Conservation (phyloP, 2,329 filamentous ascomycete genomes). For the Arthrocladium fulminans region DNA sequence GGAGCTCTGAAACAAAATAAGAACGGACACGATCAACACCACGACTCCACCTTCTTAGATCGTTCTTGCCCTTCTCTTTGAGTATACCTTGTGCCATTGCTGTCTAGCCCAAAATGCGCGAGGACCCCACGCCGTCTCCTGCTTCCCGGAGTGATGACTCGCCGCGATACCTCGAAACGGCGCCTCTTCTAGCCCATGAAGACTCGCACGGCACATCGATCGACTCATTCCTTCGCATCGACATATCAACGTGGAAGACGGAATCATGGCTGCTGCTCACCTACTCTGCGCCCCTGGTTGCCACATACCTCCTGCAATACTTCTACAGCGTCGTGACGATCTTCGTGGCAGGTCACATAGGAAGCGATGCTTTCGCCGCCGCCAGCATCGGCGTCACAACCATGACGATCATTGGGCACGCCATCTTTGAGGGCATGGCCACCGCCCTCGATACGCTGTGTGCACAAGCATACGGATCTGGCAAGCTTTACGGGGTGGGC, state of each 20-base stretch:
- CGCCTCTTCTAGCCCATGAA: neutral
- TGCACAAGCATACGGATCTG: slow-evolving; percentile 74
- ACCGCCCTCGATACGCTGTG: slow-evolving; percentile 77
- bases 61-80: too few relatives aligned
- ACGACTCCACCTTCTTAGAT: too few relatives aligned
- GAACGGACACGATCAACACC: too few relatives aligned
- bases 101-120: too few relatives aligned
- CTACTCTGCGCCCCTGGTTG: slow-evolving; percentile 45
- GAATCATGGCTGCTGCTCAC: slow-evolving; percentile 10
- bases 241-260: slow-evolving; percentile 10
- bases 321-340: slow-evolving; percentile 61
- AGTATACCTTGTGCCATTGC: too few relatives aligned
- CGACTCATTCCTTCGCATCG: neutral
- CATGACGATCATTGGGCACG: slow-evolving; percentile 59
- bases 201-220: neutral
- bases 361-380: slow-evolving; percentile 52
- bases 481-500: slow-evolving; percentile 69
- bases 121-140: too few relatives aligned
- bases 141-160: too few relatives aligned
- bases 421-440: slow-evolving; percentile 62
- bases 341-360: slow-evolving; percentile 60
- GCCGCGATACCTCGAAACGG: neutral
- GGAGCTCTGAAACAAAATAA: too few relatives aligned
- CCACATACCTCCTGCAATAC: slow-evolving; percentile 62
- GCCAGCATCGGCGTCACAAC: slow-evolving; percentile 60